Base-by-base conservation (phyloP, 164 flowering plant species). In the Vitis riparia region DNA sequence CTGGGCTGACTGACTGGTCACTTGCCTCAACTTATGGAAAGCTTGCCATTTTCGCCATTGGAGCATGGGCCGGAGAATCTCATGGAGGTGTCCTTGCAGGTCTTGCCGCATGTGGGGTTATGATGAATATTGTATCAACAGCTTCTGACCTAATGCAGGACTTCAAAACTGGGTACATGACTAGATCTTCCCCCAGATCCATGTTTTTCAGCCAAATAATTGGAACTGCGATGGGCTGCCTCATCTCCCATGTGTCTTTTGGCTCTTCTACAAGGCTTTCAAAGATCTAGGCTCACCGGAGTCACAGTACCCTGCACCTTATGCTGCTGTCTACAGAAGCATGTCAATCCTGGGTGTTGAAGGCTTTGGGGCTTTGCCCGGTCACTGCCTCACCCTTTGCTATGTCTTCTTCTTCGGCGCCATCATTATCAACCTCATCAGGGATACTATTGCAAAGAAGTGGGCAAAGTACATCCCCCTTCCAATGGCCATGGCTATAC, bases 61-160 rank as follows among this genome's bases (percentile, higher is more conserved):
- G 86, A 7, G 68, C 81, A 0, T 86, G 90, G 89, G 85, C 76
- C 2, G 86, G 88, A 2, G 48, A 62, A 6, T 60, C 55, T 0
- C 37, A 75, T 11, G 88, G 90, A 0, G 88, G 90, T 0, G 73
- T 86, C 8, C 53, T 86, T 13, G 88, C 88, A 0, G 88, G 88
- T 8, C 84, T 86, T 3, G 90, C 90, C 1, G 68, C 87, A 1
- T 84, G 89, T 51, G 88, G 89, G 11, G 84, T 86, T 15, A 82
- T 84, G 86, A 84, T 86, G 88, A 86, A 77, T 78, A 86, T 82
- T 8, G 89, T 86, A 0, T 82, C 89, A 8, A 86, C 86, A 8
- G 88, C 89, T 9, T 82, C 88, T 2, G 88, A 86, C 68, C 82
- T 86, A 2, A 86, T 79, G 85, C 89, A 85, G 48, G 88, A 86